Conservation (phyloP, 108 stramenopile species). For the Discostella pseudostelligera region DNA sequence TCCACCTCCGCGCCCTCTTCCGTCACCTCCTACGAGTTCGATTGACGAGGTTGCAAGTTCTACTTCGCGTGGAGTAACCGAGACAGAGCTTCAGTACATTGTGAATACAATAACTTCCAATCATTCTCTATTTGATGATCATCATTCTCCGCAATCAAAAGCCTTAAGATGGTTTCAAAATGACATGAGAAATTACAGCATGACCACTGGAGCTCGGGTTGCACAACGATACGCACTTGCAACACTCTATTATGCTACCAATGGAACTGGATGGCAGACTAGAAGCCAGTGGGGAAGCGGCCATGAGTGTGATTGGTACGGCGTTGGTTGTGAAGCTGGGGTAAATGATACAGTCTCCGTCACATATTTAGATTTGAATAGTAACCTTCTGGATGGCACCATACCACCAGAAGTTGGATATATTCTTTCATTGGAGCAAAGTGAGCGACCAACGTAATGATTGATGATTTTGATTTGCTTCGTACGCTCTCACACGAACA, state of each 20-base stretch:
- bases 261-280: conserved; percentile 49
- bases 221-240: conserved; percentile 54
- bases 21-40: conserved; percentile 13
- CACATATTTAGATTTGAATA: conserved; percentile 32
- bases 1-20: conserved; percentile 22
- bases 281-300: conserved; percentile 27
- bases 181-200: conserved; percentile 28
- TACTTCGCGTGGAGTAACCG: conserved; percentile 16
- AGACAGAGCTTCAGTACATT: conserved; percentile 19
- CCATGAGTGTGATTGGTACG: conserved; percentile 59
- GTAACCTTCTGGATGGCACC: conserved; percentile 29
- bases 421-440: conserved; percentile 27
- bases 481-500: background rate
- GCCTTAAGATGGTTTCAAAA: conserved; percentile 30
- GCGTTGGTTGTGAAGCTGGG: conserved; percentile 38
- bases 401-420: conserved; percentile 41
- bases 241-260: conserved; percentile 54
- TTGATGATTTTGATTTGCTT: background rate
- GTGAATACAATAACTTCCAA: conserved; percentile 27
- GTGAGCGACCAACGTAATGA: conserved; percentile 14
- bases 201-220: conserved; percentile 22
- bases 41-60: conserved; percentile 3
- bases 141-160: conserved; percentile 33
- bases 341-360: conserved; percentile 19
- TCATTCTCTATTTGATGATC: conserved; percentile 6